Base-by-base conservation (phyloP, 805 yeast species). In the Candida nemodendra region DNA sequence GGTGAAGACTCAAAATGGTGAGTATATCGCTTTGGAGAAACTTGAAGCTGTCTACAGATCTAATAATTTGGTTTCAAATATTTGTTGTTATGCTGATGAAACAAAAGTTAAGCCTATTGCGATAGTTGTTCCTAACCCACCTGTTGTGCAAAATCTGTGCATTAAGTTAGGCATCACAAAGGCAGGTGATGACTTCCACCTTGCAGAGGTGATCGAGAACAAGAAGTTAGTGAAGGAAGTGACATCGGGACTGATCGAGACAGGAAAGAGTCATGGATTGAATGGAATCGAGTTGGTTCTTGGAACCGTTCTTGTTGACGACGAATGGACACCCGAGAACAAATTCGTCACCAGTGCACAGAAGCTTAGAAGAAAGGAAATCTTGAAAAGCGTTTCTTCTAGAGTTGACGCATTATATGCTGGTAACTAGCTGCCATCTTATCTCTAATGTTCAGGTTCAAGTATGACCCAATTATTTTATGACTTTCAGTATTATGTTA, bases 261-360 rank as follows among this genome's bases (percentile, higher is more conserved):
- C 96, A 7, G 99, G 89, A 52, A 81, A 77, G 64, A 51, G 76
- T 14, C 90, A 82, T 60, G 96, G 95, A 8, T 76, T 93, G 49
- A 70, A 65, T 34, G 95, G 96, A 42, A 90, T 88, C 50, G 98
- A 93, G 66, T 70, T 91, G 48, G 59, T 93, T 40, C 78, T 78
- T 48, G 95, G 90, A 50, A 72, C 84, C 44, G 88, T 84, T 11
- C 62, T 93, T 43, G 73, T 80, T 41, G 90, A 86, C 48, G 91
- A 80, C 36, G 99, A 93, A 69, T 93, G 99, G 98, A 93, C 98
- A 27, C 98, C 99, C 29, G 93, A 88, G 65, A 86, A 79, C 59
- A 98, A 96, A 0, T 87, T 69, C 50, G 95, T 91, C 40, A 89
- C 98, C 12, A 81, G 95, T 42, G 99, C 99, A 18, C 97, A 90